Evolutionary conservation across 164 flowering plant species (phyloP).

Genomic region (Magnolia kwangsiensis): DNA sequence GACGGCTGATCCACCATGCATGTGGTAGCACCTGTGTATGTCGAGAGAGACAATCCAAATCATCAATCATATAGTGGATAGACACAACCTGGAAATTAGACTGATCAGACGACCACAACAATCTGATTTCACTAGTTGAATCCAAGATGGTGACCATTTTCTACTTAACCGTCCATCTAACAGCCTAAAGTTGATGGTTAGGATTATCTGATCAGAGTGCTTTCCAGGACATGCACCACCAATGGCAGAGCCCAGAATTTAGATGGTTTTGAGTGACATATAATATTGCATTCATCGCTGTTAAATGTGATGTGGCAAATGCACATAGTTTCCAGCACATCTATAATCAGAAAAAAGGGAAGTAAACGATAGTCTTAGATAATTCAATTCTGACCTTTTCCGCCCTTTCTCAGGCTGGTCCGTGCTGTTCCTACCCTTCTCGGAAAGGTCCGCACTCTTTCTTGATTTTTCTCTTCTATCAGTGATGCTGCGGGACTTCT

Average conservation of each 20-base stretch:
- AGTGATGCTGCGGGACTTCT: slow-evolving; percentile 42
- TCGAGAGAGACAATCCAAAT: background rate
- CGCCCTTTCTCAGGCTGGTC: slow-evolving; percentile 59
- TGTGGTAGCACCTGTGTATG: background rate
- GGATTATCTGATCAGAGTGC: background rate
- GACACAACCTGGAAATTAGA: background rate
- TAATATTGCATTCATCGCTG: no score
- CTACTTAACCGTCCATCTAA: background rate
- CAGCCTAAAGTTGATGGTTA: background rate
- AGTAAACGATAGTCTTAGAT: no score
- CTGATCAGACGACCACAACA: background rate
- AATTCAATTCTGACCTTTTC: slow-evolving; percentile 33
- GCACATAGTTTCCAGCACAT: no score
- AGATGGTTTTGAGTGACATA: no score
- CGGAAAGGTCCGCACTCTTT: slow-evolving; percentile 35
- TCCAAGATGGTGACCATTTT: background rate
- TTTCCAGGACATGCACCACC: background rate
- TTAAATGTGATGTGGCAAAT: no score
- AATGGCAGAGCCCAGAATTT: no score
- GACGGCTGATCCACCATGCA: background rate
- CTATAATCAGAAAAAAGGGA: no score
- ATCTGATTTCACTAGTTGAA: background rate
- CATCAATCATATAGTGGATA: background rate
- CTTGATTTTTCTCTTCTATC: slow-evolving; percentile 52
- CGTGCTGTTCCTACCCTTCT: slow-evolving; percentile 45